Conservation (phyloP, 1,284 basidiomycete species). For the Phellopilus nigrolimitatus region DNA sequence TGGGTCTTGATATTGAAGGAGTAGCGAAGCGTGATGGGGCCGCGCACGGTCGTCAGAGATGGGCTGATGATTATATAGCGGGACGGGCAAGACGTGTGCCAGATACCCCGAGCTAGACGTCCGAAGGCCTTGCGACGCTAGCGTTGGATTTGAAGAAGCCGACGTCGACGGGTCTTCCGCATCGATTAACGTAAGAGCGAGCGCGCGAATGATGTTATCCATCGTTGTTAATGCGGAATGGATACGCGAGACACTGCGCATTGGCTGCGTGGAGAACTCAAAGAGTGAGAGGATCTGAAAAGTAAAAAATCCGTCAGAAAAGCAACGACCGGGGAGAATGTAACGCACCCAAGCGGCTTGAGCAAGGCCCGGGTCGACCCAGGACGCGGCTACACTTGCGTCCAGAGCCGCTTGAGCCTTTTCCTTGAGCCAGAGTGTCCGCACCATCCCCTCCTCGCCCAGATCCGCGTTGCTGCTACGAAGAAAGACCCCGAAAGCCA, state of each 20-base stretch:
- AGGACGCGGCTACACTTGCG: conserved; percentile 60
- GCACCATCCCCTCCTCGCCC: conserved; percentile 44
- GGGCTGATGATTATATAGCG: conserved; percentile 11
- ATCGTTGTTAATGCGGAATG: conserved; percentile 55
- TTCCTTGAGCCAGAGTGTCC: conserved; percentile 55
- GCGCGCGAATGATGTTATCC: conserved; percentile 59
- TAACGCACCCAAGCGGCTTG: conserved; percentile 68
- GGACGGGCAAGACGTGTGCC: conserved; percentile 9
- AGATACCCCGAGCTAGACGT: neutral
- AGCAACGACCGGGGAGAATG: conserved; percentile 3
- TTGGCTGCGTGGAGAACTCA: conserved; percentile 64
- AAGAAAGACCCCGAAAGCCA: conserved; percentile 62
- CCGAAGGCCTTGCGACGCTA: conserved; percentile 27
- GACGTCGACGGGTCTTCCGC: conserved; percentile 23
- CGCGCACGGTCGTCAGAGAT: conserved; percentile 2
- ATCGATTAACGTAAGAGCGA: conserved; percentile 50
- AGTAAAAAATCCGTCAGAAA: neutral
- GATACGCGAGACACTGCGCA: conserved; percentile 47
- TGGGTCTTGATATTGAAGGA: conserved; percentile 12
- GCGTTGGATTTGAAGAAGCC: neutral
- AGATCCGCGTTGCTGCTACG: conserved; percentile 60
- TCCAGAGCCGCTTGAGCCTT: conserved; percentile 68
- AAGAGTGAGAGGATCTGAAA: conserved; percentile 63
- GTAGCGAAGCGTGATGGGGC: conserved; percentile 7
- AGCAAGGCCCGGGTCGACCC: conserved; percentile 66